Percentiles rank a stretch among this genome's conserved stretches.
phyloP scores from a whole-genome alignment of 768 basidiomycete species.

The Serendipita indica region DNA sequence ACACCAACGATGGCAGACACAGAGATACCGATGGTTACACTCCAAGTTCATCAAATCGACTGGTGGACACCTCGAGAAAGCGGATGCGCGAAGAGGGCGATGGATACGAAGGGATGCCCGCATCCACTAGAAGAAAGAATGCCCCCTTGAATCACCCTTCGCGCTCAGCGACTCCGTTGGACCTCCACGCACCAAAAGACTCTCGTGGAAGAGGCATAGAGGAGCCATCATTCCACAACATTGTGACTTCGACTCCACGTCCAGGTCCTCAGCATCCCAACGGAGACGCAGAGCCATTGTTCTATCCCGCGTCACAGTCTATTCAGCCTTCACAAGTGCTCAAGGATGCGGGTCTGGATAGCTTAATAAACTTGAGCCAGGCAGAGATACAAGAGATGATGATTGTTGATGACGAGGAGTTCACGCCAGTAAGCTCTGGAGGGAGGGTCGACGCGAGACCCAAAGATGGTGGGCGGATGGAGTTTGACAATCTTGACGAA shows the following conservation, averaged over 20 bases:
- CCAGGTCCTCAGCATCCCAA: background rate
- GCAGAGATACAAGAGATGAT: constrained; percentile 47
- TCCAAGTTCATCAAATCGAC: background rate
- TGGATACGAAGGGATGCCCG: constrained; percentile 27
- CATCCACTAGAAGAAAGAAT: constrained; percentile 27
- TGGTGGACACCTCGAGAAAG: constrained; percentile 29
- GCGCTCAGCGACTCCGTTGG: constrained; percentile 12
- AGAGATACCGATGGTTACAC: constrained; percentile 10
- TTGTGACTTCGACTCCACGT: constrained; percentile 11
- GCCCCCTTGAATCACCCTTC: constrained; percentile 15
- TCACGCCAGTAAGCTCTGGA: constrained; percentile 8
- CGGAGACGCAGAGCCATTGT: constrained; percentile 22
- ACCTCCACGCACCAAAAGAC: constrained; percentile 16
- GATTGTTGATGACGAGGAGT: constrained; percentile 46
- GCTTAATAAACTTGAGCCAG: constrained; percentile 48
- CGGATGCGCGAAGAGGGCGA: constrained; percentile 25
- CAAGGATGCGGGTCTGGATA: constrained; percentile 43
- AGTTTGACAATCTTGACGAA: too few species aligned
- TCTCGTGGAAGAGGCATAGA: background rate
- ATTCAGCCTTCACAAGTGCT: constrained; percentile 41
- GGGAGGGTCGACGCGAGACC: background rate
- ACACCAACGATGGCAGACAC: constrained; percentile 17
- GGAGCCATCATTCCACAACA: constrained; percentile 15
- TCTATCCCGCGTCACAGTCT: constrained; percentile 21
- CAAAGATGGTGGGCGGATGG: too few species aligned